Evolutionary conservation across 1,284 basidiomycete species (phyloP), one percentile per base, ranked within the genome.

Genomic region (Porodaedalea pini): DNA sequence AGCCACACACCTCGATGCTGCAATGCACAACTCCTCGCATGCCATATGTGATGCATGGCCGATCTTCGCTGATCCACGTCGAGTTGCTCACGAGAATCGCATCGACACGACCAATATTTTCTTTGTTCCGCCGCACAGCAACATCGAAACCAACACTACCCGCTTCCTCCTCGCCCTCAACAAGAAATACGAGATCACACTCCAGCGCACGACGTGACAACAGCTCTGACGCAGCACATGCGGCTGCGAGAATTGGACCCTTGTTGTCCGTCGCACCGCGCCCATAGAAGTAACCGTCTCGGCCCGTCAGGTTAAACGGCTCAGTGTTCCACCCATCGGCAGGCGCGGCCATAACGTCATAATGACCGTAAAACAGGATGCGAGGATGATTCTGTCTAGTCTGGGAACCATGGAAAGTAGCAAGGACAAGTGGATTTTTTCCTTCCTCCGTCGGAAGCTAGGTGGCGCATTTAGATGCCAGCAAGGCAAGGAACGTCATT

Each of bases 131-230:
- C 54, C 76, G 69, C 6, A 98, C 88, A 0, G 89, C 82, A 25
- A 89, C 83, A 43, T 77, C 80, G 65, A 99, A 96, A 0, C 94
- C 94, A 1, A 78, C 73, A 66, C 92, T 95, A 3, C 96, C 96
- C 19, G 85, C 86, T 71, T 99, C 97, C 69, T 98, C 97, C 69
- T 98, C 95, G 0, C 96, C 96, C 73, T 99, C 96, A 34, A 98
- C 84, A 50, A 98, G 73, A 70, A 98, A 87, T 2, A 98, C 86
- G 0, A 99, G 70, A 66, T 99, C 96, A 1, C 94, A 81, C 31
- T 85, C 88, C 1, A 99, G 81, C 27, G 85, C 80, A 1, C 92
- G 78, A 11, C 78, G 76, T 39, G 85, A 78, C 2, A 94, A 79
- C 40, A 99, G 70, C 37, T 90, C 84, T 0, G 92, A 88, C 1